These are phyloP conservation scores for Aquilaria sinensis DNA, from an alignment of 345 rosid genomes.

Conservation along the genomic window DNA sequence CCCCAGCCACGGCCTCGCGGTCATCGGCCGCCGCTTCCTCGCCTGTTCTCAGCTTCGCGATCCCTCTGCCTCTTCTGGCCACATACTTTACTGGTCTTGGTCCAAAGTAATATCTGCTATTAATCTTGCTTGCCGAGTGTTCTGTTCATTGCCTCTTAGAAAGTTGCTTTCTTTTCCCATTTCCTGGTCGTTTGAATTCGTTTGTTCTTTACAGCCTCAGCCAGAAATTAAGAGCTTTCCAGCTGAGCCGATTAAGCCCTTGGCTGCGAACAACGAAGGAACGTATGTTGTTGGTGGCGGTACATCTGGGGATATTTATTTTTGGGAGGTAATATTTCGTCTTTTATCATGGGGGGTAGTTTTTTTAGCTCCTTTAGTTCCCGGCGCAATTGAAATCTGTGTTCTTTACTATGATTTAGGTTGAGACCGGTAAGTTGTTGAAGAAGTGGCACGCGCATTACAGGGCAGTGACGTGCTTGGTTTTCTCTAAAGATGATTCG, in stretches of 20 bases:
- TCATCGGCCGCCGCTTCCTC: slow-evolving; percentile 52
- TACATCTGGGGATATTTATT: slow-evolving; percentile 53
- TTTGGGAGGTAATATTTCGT: slow-evolving; percentile 65
- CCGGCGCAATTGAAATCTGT: not conserved
- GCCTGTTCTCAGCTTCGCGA: slow-evolving; percentile 75
- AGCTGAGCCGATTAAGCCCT: slow-evolving; percentile 60
- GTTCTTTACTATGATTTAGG: slow-evolving; percentile 26
- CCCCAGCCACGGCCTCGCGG: slow-evolving; percentile 56
- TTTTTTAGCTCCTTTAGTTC: not conserved
- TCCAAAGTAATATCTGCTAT: slow-evolving; percentile 29
- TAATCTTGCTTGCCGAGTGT: slow-evolving; percentile 1
- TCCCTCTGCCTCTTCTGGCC: slow-evolving; percentile 47
- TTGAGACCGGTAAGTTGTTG: slow-evolving; percentile 66
- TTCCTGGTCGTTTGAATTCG: not conserved
- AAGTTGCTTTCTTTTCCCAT: not conserved
- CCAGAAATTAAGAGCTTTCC: slow-evolving; percentile 75
- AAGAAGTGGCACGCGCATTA: slow-evolving; percentile 84
- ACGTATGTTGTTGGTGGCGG: slow-evolving; percentile 81
- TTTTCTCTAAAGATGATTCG: slow-evolving; percentile 69
- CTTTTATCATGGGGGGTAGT: not conserved
- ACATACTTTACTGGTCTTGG: slow-evolving; percentile 76
- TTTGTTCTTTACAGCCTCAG: slow-evolving; percentile 50
- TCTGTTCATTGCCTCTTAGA: slow-evolving; percentile 7
- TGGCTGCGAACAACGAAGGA: slow-evolving; percentile 63
- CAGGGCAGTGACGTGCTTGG: slow-evolving; percentile 63